Conservation (phyloP, 495 filamentous ascomycete species). For the Symbiotaphrina buchneri region DNA sequence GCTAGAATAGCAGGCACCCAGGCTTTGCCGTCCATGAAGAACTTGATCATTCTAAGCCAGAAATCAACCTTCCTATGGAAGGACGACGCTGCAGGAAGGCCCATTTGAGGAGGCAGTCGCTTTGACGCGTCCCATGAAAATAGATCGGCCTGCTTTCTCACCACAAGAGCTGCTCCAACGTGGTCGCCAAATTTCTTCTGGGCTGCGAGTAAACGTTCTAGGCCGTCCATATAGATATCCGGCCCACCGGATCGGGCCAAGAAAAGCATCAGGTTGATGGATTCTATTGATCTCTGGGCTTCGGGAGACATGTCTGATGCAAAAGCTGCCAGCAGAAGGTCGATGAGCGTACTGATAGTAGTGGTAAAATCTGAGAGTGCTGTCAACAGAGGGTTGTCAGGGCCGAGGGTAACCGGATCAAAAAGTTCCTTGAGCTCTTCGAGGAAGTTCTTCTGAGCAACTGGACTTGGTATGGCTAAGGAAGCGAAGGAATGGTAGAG, state of each 20-base stretch:
- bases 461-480: conserved; percentile 67
- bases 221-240: conserved; percentile 90
- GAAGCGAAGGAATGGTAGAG: conserved; percentile 81
- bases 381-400: conserved; percentile 50
- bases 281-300: conserved; percentile 87
- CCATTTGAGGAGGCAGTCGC: conserved; percentile 40
- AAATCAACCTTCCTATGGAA: conserved; percentile 88
- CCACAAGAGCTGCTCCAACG: conserved; percentile 76
- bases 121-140: conserved; percentile 74
- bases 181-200: conserved; percentile 57
- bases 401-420: conserved; percentile 35
- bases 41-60: conserved; percentile 83
- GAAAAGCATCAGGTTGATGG: no score
- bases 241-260: no score
- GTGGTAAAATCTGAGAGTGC: conserved; percentile 58
- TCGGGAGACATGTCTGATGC: conserved; percentile 65
- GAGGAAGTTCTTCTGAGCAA: conserved; percentile 83
- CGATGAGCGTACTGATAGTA: conserved; percentile 75
- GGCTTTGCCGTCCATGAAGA: conserved; percentile 78
- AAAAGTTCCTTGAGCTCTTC: conserved; percentile 67
- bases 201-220: conserved; percentile 70
- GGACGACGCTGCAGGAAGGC: conserved; percentile 66
- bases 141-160: conserved; percentile 77
- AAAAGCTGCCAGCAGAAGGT: conserved; percentile 72
- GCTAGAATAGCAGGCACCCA: conserved; percentile 81